Evolutionary conservation across 768 basidiomycete genomes (phyloP).

Genomic region (Rhodotorula diobovata): DNA sequence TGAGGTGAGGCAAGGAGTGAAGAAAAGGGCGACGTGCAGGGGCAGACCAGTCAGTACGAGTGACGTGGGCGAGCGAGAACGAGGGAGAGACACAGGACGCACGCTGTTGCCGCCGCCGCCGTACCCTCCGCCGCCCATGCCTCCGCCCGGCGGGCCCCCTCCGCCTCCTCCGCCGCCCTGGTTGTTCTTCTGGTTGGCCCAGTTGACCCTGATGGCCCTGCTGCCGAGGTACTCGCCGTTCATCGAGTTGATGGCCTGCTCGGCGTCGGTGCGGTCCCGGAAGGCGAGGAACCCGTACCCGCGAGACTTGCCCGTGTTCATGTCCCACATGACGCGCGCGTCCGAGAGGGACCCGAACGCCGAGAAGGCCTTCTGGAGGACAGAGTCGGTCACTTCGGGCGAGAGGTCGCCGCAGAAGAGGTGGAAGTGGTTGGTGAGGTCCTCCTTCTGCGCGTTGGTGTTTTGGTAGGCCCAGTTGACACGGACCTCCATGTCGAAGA

Average conservation of each 20-base stretch:
- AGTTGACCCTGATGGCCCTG: constrained; percentile 97
- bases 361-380: constrained; percentile 91
- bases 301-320: constrained; percentile 97
- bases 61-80: background rate
- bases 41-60: background rate
- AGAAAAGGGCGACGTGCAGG: too few species aligned
- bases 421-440: constrained; percentile 94
- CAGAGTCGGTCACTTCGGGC: constrained; percentile 97
- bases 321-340: constrained; percentile 99
- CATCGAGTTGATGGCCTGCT: constrained; percentile 99
- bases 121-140: constrained; percentile 14
- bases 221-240: constrained; percentile 99
- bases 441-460: constrained; percentile 88
- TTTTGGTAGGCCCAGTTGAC: constrained; percentile 99
- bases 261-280: constrained; percentile 97
- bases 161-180: constrained; percentile 39
- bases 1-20: too few species aligned
- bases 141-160: constrained; percentile 19
- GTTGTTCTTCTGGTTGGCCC: constrained; percentile 99
- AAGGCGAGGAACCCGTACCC: constrained; percentile 98
- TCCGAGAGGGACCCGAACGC: constrained; percentile 96
- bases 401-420: constrained; percentile 99
- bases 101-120: background rate
- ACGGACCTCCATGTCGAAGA: constrained; percentile 98
- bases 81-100: background rate